phyloP scores from a whole-genome alignment of 2,329 filamentous ascomycete species.

The Xylariaceae sp. region DNA sequence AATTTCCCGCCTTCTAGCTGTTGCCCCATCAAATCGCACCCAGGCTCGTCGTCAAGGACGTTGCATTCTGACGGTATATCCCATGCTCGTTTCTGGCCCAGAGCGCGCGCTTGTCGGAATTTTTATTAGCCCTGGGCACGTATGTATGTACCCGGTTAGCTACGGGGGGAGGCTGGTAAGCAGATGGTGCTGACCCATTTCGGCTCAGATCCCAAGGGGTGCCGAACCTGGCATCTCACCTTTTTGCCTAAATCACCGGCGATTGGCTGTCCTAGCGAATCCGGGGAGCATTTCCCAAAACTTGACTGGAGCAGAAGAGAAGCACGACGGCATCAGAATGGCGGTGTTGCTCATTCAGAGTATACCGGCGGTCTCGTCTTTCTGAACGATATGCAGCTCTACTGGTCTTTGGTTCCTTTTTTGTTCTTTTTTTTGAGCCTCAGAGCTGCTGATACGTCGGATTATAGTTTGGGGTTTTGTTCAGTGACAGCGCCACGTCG shows the following conservation, averaged over 20 bases:
- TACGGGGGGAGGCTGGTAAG: background rate
- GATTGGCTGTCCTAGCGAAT: background rate
- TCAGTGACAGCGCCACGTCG: background rate
- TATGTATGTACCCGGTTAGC: background rate
- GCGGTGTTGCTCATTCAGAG: too few species aligned
- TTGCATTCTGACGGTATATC: too few species aligned
- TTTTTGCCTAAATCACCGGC: conserved; percentile 3
- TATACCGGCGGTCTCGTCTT: too few species aligned
- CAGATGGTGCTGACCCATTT: background rate
- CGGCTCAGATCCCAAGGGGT: conserved; percentile 2
- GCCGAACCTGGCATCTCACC: background rate
- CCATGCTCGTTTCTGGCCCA: too few species aligned
- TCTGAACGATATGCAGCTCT: too few species aligned
- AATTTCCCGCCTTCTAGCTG: background rate
- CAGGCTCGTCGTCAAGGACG: too few species aligned
- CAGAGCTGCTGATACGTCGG: background rate
- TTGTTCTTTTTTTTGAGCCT: too few species aligned
- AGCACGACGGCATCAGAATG: background rate
- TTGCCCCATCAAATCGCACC: too few species aligned
- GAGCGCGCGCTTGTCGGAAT: too few species aligned
- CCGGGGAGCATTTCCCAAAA: background rate
- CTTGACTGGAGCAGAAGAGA: background rate
- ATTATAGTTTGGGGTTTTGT: background rate
- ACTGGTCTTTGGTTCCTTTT: too few species aligned
- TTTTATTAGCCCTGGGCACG: too few species aligned